A percentile compares a stretch with the other conserved stretches of the same genome.
phyloP scores from a whole-genome alignment of 2,329 filamentous ascomycete genomes.

The Aspergillus sp. region DNA sequence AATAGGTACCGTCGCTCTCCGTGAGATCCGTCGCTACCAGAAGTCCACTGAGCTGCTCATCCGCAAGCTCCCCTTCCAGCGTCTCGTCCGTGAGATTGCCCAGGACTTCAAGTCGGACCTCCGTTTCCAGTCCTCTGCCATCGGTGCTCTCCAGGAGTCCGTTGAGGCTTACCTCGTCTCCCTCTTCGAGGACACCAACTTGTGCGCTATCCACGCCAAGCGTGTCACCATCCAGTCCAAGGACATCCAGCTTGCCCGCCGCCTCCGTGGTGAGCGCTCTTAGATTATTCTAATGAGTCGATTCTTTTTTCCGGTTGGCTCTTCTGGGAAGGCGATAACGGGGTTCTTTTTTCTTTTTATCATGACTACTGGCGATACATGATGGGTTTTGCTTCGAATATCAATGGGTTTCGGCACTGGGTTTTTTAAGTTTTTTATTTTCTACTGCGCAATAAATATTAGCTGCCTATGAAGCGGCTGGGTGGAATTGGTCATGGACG shows the following conservation, averaged over 20 bases:
- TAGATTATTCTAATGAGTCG: constrained; percentile 42
- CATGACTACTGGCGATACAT: constrained; percentile 41
- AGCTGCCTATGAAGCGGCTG: constrained; percentile 20
- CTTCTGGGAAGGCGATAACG: constrained; percentile 34
- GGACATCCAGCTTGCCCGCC: constrained; percentile 93
- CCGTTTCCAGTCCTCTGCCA: constrained; percentile 97
- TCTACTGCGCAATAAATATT: constrained; percentile 27
- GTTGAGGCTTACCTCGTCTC: constrained; percentile 98
- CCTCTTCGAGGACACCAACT: constrained; percentile 96
- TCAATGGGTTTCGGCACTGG: constrained; percentile 35
- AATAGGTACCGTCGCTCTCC: constrained; percentile 81
- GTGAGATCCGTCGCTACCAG: constrained; percentile 98
- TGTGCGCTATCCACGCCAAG: constrained; percentile 98
- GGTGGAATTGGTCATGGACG: constrained; percentile 25
- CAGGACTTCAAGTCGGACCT: constrained; percentile 94
- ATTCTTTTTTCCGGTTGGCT: constrained; percentile 27
- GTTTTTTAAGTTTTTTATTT: constrained; percentile 27
- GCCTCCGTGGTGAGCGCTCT: constrained; percentile 90
- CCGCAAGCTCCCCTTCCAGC: constrained; percentile 96
- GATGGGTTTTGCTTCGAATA: constrained; percentile 38
- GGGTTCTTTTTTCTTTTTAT: constrained; percentile 32
- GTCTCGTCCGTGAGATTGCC: constrained; percentile 93
- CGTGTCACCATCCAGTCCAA: constrained; percentile 93
- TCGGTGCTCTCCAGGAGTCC: constrained; percentile 95
- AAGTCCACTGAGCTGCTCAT: constrained; percentile 95